Base-by-base conservation (phyloP, 768 basidiomycete genomes). In the Boletus bicolor region DNA sequence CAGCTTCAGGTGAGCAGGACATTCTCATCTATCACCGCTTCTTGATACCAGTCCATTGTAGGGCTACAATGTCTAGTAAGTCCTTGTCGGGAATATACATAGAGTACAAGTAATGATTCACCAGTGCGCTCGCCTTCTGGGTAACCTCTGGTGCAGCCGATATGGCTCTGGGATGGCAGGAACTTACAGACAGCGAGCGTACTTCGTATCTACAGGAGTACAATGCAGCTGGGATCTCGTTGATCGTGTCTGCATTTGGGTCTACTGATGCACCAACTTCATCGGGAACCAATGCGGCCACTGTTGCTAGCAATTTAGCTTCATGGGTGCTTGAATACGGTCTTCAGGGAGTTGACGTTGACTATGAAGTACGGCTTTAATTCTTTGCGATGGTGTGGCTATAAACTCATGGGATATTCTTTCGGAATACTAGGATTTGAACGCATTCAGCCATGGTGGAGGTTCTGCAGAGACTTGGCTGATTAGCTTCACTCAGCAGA, bases 211-310 rank as follows among this genome's bases (percentile, higher is more conserved):
- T 81, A 58, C 59, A 75, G 1, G 72, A 78, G 53, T 85, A 84
- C 62, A 70, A 72, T 21, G 73, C 76, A 1, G 81, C 82, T 9
- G 82, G 82, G 17, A 82, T 83, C 64, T 77, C 77, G 44, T 64
- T 85, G 35, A 76, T 84, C 53, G 82, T 84, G 7, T 80, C 81
- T 53, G 73, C 74, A 5, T 83, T 84, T 58, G 80, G 79, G 5
- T 69, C 75, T 11, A 49, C 62, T 2, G 59, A 66, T 43, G 60
- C 69, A 11, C 79, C 79, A 5, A 81, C 79, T 2, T 65, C 75
- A 0, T 60, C 64, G 9, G 75, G 74, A 32, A 59, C 62, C 1
- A 71, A 79, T 51, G 73, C 80, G 0, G 66, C 69, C 21, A 53
- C 45, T 12, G 65, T 69, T 2, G 80, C 80, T 1, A 68, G 75